A percentile compares a stretch with the other conserved stretches of the same genome.
These are phyloP conservation scores for Claviceps sp. DNA, from an alignment of 2,329 filamentous ascomycete genomes.

Conservation along the genomic window DNA sequence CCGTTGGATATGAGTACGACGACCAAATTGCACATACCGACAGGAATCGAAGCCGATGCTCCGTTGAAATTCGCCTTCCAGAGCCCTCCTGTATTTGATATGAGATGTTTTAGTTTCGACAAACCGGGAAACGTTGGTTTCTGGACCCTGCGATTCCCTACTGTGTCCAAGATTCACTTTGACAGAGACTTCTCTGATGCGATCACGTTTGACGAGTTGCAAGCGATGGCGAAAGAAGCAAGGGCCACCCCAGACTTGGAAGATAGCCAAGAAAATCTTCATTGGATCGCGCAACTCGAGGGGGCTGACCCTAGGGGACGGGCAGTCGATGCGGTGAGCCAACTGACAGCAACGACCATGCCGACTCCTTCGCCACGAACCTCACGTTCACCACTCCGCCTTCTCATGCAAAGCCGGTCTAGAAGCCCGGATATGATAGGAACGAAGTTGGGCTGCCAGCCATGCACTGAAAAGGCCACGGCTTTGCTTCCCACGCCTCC, in stretches of 20 bases:
- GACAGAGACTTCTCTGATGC: conserved; percentile 60
- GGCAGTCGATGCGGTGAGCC: conserved; percentile 29
- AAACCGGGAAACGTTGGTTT: conserved; percentile 55
- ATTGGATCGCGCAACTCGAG: conserved; percentile 50
- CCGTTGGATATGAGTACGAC: conserved; percentile 22
- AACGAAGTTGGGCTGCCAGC: not conserved
- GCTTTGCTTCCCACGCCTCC: conserved; percentile 6
- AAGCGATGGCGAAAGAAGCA: conserved; percentile 48
- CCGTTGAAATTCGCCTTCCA: conserved; percentile 45
- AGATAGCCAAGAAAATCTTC: conserved; percentile 45
- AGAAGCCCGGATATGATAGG: not conserved
- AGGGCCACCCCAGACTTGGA: conserved; percentile 34
- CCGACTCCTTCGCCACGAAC: conserved; percentile 20
- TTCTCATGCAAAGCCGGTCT: not conserved
- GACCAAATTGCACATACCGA: conserved; percentile 34
- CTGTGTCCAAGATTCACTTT: conserved; percentile 61
- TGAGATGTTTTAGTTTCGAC: conserved; percentile 70
- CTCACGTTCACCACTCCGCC: not conserved
- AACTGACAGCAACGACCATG: conserved; percentile 28
- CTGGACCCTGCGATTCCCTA: conserved; percentile 64
- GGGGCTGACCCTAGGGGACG: conserved; percentile 33
- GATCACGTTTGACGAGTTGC: conserved; percentile 56
- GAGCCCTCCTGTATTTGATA: conserved; percentile 62
- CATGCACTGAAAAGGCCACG: not conserved
- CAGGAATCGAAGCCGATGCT: conserved; percentile 27